Conservation (phyloP, 108 stramenopile genomes). For the Mayamaea pseudoterrestris region DNA sequence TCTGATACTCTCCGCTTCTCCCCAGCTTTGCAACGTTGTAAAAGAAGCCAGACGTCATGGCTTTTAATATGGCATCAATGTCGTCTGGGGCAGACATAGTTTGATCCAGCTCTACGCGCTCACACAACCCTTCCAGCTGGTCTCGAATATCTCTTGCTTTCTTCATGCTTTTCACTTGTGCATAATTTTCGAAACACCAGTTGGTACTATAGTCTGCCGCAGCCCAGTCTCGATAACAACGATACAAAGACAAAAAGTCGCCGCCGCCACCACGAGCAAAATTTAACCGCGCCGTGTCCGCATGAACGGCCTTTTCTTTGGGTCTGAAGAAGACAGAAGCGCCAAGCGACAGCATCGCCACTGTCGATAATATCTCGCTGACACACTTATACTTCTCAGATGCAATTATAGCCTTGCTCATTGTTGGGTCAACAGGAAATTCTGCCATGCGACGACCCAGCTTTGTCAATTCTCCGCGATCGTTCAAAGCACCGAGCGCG, state of each 20-base stretch:
- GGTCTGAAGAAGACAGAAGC: slow-evolving; percentile 93
- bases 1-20: slow-evolving; percentile 88
- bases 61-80: slow-evolving; percentile 73
- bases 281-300: slow-evolving; percentile 92
- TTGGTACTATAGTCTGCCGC: slow-evolving; percentile 84
- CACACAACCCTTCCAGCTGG: slow-evolving; percentile 95
- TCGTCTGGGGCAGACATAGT: slow-evolving; percentile 46
- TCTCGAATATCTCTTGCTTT: slow-evolving; percentile 96
- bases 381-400: slow-evolving; percentile 91
- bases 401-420: slow-evolving; percentile 90
- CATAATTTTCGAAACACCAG: slow-evolving; percentile 99
- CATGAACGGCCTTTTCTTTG: slow-evolving; percentile 95
- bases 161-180: slow-evolving; percentile 88
- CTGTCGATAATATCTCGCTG: slow-evolving; percentile 85
- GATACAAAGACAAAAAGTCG: slow-evolving; percentile 84
- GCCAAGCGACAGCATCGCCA: slow-evolving; percentile 92
- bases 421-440: slow-evolving; percentile 98
- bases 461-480: slow-evolving; percentile 96
- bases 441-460: slow-evolving; percentile 98
- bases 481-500: slow-evolving; percentile 98
- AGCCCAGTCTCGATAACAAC: slow-evolving; percentile 92
- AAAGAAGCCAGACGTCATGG: slow-evolving; percentile 96
- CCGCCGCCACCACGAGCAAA: slow-evolving; percentile 97
- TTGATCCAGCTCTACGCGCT: slow-evolving; percentile 93
- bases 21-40: slow-evolving; percentile 91